phyloP scores from a whole-genome alignment of 2,329 filamentous ascomycete genomes.

The Fusarium beomiforme region DNA sequence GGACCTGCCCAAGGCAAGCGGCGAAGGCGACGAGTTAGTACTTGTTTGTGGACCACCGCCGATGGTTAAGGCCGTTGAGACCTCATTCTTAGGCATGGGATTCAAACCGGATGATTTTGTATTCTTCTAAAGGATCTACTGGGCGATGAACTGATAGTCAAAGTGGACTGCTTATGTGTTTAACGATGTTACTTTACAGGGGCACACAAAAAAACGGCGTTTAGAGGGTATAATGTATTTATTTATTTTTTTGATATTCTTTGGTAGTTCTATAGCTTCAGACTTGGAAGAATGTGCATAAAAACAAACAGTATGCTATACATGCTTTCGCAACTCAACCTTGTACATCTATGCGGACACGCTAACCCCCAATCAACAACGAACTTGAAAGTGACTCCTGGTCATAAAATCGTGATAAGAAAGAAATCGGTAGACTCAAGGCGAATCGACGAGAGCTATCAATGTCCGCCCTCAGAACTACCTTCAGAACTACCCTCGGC shows the following conservation, averaged over 20 bases:
- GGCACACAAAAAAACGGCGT: neutral
- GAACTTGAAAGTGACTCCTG: slow-evolving; percentile 3
- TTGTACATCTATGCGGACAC: neutral
- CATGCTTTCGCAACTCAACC: neutral
- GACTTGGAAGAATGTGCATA: neutral
- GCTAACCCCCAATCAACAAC: neutral
- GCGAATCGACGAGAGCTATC: neutral
- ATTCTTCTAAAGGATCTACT: slow-evolving; percentile 35
- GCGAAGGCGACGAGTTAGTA: slow-evolving; percentile 66
- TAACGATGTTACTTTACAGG: neutral
- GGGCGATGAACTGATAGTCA: neutral
- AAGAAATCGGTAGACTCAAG: neutral
- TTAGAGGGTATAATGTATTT: neutral
- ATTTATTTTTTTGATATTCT: neutral
- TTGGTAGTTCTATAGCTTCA: neutral
- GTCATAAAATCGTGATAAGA: slow-evolving; percentile 16
- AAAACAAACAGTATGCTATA: neutral
- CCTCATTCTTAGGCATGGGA: slow-evolving; percentile 65
- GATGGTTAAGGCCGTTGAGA: slow-evolving; percentile 74
- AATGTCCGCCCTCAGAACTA: slow-evolving; percentile 23
- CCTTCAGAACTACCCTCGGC: neutral
- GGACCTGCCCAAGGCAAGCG: slow-evolving; percentile 48
- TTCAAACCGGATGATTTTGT: slow-evolving; percentile 60
- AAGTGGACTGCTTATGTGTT: neutral
- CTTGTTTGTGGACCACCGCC: slow-evolving; percentile 82